Evolutionary conservation across 179 eudicot genomes (phyloP), one percentile per base, ranked within the genome.

Genomic region (Gypsophila paniculata): DNA sequence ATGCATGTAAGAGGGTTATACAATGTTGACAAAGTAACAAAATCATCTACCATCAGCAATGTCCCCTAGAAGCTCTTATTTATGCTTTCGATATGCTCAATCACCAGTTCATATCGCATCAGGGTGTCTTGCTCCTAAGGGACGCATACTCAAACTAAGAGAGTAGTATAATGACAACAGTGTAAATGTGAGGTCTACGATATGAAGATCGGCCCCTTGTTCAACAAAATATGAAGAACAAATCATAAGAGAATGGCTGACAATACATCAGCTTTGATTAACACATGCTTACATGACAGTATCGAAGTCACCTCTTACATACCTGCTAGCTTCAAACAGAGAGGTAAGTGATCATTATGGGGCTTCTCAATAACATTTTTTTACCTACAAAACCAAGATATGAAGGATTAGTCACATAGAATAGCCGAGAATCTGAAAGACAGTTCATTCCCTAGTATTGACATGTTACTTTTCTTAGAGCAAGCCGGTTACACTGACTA

Each of bases 241-340:
- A n/a, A n/a, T n/a, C n/a, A n/a, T n/a, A 8, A 32, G 6, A 39
- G 2, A 19, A 61, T 29, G 38, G 38, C 38, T 15, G 44, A 6
- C 38, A 17, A 36, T 18, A 48, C 67, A 62, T 62, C 6, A 42
- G 23, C 13, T 62, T 22, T 62, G 66, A 62, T 62, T 62, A 62
- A 26, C 6, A 19, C 15, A 61, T 3, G 63, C 14, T 39, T 39
- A 39, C 8, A 39, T 39, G 44, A 39, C 44, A 39, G 44, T 39
- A 39, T 39, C 44, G 6, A 39, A 39, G 44, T 39, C 44, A 8
- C 3, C 48, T 8, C 42, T 11, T 77, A 42, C 80, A 23, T 65
- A 90, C 99, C 99, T 90, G 96, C 98, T 95, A 52, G 99, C 99
- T 85, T 95, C 99, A 72, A 95, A 65, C 77, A 95, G 78, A 95